Evolutionary conservation across 169 alveolate species (phyloP), one percentile per base, ranked within the genome.

Genomic region (Fabrea salina): DNA sequence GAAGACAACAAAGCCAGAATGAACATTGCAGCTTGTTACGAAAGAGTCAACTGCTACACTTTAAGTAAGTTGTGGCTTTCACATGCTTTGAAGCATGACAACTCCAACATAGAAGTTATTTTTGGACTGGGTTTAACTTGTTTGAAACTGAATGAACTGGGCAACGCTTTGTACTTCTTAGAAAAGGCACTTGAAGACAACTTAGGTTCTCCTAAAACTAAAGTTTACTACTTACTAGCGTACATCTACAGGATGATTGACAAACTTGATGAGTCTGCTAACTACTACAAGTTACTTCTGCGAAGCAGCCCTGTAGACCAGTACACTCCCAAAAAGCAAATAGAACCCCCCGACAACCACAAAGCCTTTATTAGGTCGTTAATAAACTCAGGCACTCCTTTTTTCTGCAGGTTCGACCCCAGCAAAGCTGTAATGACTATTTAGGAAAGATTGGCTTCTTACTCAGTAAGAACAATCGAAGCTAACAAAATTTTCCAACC

Each of bases 91-190:
- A 2, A 41, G 30, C 16, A 19, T 64, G 75, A 64, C 30, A 19
- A 19, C 16, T 19, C 35, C 49, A 32, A 33, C 2, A 25, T 41
- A 39, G 75, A 64, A 19, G 75, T 64, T 51, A 6, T 64, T 7
- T 35, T 37, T 5, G 75, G 75, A 39, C 54, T 64, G 16, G 75
- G 57, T 32, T 13, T 64, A 16, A 8, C 54, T 3, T 39, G 75
- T 37, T 40, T 64, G 19, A 64, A 64, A n/a, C 33, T 64, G 54
- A 64, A 64, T 40, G 75, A 64, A 64, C 54, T 64, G 4, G 75
- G 75, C 16, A 64, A 41, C 75, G 16, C 43, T 27, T 39, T 64
- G 27, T 64, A 22, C 30, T 64, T 64, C 30, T 64, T 51, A 19
- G 35, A 64, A 19, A 11, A 41, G 41, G 2, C 30, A 4, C n/a